phyloP scores from a whole-genome alignment of 352 stramenopile species.

The Phytophthora sansomeana region DNA sequence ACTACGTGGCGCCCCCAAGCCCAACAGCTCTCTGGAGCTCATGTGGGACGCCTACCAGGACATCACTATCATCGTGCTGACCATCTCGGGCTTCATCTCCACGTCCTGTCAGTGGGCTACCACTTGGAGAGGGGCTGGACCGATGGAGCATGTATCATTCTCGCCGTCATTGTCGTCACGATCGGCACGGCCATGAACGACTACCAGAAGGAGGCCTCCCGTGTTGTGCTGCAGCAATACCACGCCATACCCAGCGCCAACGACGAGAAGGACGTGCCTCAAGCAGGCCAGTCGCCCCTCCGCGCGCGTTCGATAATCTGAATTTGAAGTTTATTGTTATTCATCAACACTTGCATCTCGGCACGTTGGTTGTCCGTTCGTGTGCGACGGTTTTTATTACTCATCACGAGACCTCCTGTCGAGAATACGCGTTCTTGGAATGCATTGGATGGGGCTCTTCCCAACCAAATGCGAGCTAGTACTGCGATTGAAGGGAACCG shows the following conservation, averaged over 20 bases:
- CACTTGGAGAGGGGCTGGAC: constrained; percentile 79
- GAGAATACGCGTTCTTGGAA: constrained; percentile 17
- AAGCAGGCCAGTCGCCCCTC: constrained; percentile 88
- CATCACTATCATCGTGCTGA: constrained; percentile 92
- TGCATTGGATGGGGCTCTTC: constrained; percentile 1
- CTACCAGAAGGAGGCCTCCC: constrained; percentile 91
- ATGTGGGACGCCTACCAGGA: constrained; percentile 93
- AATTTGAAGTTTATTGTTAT: no score
- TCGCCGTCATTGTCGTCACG: constrained; percentile 90
- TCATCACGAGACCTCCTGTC: constrained; percentile 4
- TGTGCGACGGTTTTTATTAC: constrained; percentile 85
- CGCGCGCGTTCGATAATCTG: constrained; percentile 99
- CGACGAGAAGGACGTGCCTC: constrained; percentile 59
- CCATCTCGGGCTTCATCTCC: constrained; percentile 83
- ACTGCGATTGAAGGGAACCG: constrained; percentile 2
- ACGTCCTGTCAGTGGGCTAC: constrained; percentile 71
- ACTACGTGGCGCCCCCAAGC: constrained; percentile 66
- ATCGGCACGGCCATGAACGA: constrained; percentile 91
- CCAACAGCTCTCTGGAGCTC: constrained; percentile 75
- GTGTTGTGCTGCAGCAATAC: constrained; percentile 76
- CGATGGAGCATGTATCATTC: constrained; percentile 90
- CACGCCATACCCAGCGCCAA: constrained; percentile 66
- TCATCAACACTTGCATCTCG: constrained; percentile 14
- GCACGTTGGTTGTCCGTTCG: constrained; percentile 40
- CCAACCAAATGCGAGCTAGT: constrained; percentile 7